A percentile compares a stretch with the other conserved stretches of the same genome.
Evolutionary conservation across 371 early-diverging fungal genomes (phyloP).

Genomic region (Mortierella sp.): DNA sequence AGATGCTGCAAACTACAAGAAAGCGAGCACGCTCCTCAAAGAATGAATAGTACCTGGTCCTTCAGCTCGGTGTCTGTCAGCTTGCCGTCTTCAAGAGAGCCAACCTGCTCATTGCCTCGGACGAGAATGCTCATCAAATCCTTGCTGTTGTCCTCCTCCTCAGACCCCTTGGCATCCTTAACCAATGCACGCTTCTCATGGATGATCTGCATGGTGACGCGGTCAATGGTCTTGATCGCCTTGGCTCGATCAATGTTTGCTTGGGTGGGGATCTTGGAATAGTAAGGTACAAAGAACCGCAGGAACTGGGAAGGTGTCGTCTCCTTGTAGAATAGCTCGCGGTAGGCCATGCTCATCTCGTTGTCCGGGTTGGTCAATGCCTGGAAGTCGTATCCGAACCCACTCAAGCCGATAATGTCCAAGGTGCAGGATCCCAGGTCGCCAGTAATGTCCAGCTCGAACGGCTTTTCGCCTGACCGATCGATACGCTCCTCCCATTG

Average conservation of each 20-base stretch:
- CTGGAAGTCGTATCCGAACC: slow-evolving; percentile 67
- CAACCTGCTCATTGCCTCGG: slow-evolving; percentile 45
- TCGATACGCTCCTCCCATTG: slow-evolving; percentile 40
- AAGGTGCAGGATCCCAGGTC: slow-evolving; percentile 18
- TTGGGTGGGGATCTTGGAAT: slow-evolving; percentile 57
- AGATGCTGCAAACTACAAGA: not conserved
- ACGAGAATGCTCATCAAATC: slow-evolving; percentile 54
- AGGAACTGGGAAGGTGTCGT: slow-evolving; percentile 51
- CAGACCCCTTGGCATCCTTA: not conserved
- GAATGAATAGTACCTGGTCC: slow-evolving; percentile 21
- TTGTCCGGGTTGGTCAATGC: slow-evolving; percentile 48
- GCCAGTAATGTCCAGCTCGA: slow-evolving; percentile 32
- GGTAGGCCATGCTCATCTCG: slow-evolving; percentile 64
- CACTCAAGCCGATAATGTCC: not conserved
- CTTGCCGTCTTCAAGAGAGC: slow-evolving; percentile 41
- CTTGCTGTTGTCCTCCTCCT: slow-evolving; percentile 14
- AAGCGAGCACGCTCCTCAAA: not conserved
- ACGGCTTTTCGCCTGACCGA: slow-evolving; percentile 7
- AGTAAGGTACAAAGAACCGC: slow-evolving; percentile 57
- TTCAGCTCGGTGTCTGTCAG: slow-evolving; percentile 44
- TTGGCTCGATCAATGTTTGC: slow-evolving; percentile 41
- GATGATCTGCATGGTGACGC: slow-evolving; percentile 62
- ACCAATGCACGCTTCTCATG: slow-evolving; percentile 43
- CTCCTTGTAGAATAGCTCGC: slow-evolving; percentile 58
- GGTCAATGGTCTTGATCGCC: slow-evolving; percentile 56